Percentiles rank a stretch among this genome's conserved stretches.
Conservation (phyloP, 116 monocot species). For the Posidonia oceanica region DNA sequence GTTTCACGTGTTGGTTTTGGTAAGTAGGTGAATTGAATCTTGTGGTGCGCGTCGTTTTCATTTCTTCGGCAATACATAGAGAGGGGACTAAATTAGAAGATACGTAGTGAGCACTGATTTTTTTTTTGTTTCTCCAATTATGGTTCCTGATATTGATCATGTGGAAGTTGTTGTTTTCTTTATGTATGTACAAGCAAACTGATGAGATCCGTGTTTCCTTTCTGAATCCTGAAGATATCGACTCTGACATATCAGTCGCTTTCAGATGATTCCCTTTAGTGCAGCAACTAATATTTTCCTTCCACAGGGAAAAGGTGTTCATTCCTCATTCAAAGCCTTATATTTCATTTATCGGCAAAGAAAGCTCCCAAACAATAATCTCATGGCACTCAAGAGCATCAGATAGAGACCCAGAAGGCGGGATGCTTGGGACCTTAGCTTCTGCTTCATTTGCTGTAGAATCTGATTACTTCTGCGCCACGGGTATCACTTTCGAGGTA, state of each 20-base stretch:
- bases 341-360: conserved; percentile 56
- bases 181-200: too few relatives aligned
- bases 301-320: conserved; percentile 60
- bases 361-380: conserved; percentile 40
- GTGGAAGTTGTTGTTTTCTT: too few relatives aligned
- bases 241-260: too few relatives aligned
- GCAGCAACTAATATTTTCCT: background rate
- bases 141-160: background rate
- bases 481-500: conserved; percentile 82
- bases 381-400: conserved; percentile 66
- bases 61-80: too few relatives aligned
- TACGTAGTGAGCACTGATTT: too few relatives aligned
- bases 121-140: background rate
- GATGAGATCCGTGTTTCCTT: too few relatives aligned
- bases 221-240: background rate
- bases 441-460: conserved; percentile 75
- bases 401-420: conserved; percentile 28
- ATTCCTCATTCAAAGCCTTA: conserved; percentile 67
- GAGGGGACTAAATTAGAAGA: too few relatives aligned
- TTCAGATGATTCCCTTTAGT: too few relatives aligned
- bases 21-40: too few relatives aligned
- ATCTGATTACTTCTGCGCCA: conserved; percentile 76
- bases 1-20: too few relatives aligned
- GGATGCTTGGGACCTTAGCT: conserved; percentile 45
- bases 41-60: too few relatives aligned